Evolutionary conservation across 2,329 filamentous ascomycete species (phyloP), one percentile per base, ranked within the genome.

Genomic region (Fusarium torulosum): DNA sequence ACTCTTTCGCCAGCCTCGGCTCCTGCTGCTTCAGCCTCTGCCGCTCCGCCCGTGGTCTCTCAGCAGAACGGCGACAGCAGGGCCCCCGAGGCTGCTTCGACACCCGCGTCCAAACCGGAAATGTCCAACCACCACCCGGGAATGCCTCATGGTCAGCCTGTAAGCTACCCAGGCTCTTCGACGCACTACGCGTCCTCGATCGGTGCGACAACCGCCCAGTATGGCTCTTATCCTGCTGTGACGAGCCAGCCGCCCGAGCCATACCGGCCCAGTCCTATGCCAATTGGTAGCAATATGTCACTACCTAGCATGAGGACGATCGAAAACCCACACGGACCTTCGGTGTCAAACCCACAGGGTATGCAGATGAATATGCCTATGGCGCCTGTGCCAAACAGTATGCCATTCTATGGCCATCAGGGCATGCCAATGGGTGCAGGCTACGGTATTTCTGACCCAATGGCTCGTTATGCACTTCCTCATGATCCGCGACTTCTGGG

Each of bases 401-500:
- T 84, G 75, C 72, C 78, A 20, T 86, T 82, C 72, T 85, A 85
- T 63, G 68, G 74, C 64, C 80, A 72, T 69, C 81, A 65, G 64
- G 75, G 66, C 68, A 79, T 77, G 79, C 58, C 74, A 14, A 59
- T 78, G 63, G 70, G 72, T 11, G 70, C 75, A 19, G 75, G 70
- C 38, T 79, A 86, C 61, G 79, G 79, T n/a, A 73, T 86, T 53
- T 77, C 80, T 25, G 81, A 84, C 27, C 75, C 79, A 62, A 72
- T 81, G 69, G 76, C 79, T 64, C 79, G 84, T 57, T 85, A 84
- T 69, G 76, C 81, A 33, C 71, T 86, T 37, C 79, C 83, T 31
- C 81, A 81, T 50, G 85, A 86, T 55, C 82, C 83, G 33, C 80
- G 83, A 45, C 77, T 84, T 45, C 66, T 85, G 45, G 79, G 81